phyloP scores from a whole-genome alignment of 345 rosid species.

The Hibiscus syriacus region DNA sequence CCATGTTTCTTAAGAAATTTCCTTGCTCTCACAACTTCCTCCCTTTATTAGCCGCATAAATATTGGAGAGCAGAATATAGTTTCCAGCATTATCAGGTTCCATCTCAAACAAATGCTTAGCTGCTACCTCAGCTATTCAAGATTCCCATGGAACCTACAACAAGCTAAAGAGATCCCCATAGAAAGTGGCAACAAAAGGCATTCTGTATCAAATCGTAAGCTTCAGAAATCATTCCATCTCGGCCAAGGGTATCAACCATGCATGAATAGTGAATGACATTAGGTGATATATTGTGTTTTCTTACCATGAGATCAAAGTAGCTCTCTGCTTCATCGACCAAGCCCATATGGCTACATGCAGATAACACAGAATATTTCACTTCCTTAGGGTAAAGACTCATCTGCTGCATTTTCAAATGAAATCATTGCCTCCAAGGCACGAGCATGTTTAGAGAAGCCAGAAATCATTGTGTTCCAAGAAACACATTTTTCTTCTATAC shows the following conservation, averaged over 20 bases:
- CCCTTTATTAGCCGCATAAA: constrained; percentile 63
- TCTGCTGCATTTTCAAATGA: constrained; percentile 83
- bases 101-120: constrained; percentile 49
- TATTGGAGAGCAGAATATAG: constrained; percentile 56
- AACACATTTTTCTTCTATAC: constrained; percentile 44
- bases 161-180: constrained; percentile 89
- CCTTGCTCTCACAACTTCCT: constrained; percentile 49
- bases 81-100: constrained; percentile 82
- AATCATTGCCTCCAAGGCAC: constrained; percentile 53
- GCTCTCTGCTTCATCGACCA: constrained; percentile 50
- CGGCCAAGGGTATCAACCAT: constrained; percentile 82
- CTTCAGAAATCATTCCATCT: constrained; percentile 54
- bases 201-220: constrained; percentile 47
- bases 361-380: constrained; percentile 62
- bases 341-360: constrained; percentile 72
- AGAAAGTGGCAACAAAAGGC: constrained; percentile 57
- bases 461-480: constrained; percentile 72
- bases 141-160: constrained; percentile 50
- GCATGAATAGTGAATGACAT: constrained; percentile 69
- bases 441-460: constrained; percentile 65
- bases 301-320: constrained; percentile 54
- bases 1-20: constrained; percentile 39
- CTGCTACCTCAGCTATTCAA: constrained; percentile 67
- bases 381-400: constrained; percentile 52
- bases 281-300: constrained; percentile 39